Evolutionary conservation across 768 basidiomycete species (phyloP), one percentile per base, ranked within the genome.

Genomic region (Mycena rebaudengoi): DNA sequence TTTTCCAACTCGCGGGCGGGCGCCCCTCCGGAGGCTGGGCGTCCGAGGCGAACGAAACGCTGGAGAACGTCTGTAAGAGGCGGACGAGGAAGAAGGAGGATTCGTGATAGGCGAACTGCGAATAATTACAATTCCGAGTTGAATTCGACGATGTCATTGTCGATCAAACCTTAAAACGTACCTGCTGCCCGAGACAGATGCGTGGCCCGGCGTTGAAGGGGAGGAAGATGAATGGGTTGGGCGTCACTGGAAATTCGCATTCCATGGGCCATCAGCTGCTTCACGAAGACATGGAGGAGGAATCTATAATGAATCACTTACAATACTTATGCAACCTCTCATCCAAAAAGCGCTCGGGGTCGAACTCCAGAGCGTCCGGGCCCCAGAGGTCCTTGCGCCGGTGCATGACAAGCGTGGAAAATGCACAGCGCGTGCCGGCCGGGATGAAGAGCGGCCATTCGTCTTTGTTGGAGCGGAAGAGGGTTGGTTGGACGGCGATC

Each of bases 301-400:
- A 87, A 0, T n/a, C n/a, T n/a, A n/a, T n/a, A 88, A 87, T 65
- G 88, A 87, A 7, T 12, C 82, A 79, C 0, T 78, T 82, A 62
- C 87, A 69, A 64, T 89, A 87, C 64, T 85, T 87, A 5, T 80
- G 77, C 40, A 88, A 53, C 4, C 89, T 79, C 29, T 85, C 83
- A 62, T 91, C 89, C 39, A 91, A 71, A 80, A 89, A 91, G 1
- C 89, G 81, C 62, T 89, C 86, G 0, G 90, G 90, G 69, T 91
- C 89, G 65, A 90, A 91, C 59, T 75, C 66, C 4, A 82, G 71
- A 18, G 88, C 88, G 69, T 90, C 88, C 1, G 88, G 87, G 0
- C 89, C 89, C 89, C 89, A 91, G 3, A 88, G 79, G 65, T 89
- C 86, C 50, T 74, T 80, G 30, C 88, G 79, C 7, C 88, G 80